Percentiles rank a stretch among this genome's conserved stretches.
Conservation (phyloP, 495 filamentous ascomycete genomes). For the Talaromyces thailandensis region DNA sequence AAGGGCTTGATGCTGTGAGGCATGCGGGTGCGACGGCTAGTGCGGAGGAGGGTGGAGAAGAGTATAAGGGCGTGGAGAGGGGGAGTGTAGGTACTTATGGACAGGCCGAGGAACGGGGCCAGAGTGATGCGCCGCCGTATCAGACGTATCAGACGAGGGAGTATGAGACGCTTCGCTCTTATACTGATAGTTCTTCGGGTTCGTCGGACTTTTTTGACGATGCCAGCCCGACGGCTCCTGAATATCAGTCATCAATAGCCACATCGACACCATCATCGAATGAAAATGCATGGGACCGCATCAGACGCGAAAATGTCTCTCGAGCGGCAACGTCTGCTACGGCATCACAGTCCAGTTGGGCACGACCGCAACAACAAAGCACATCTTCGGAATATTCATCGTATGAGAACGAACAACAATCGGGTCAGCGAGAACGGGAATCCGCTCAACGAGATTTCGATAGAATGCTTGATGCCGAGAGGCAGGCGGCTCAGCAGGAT, state of each 20-base stretch:
- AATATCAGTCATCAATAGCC: slow-evolving; percentile 16
- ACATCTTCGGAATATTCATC: neutral
- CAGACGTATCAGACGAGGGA: neutral
- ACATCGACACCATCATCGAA: slow-evolving; percentile 7
- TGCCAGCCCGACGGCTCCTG: slow-evolving; percentile 30
- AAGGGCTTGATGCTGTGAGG: neutral
- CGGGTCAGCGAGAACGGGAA: slow-evolving; percentile 19
- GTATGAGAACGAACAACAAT: slow-evolving; percentile 5
- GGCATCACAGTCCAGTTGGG: neutral
- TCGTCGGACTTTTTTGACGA: slow-evolving; percentile 22
- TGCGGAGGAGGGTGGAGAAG: neutral
- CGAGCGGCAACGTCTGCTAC: neutral
- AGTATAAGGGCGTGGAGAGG: neutral
- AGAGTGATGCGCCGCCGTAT: neutral
- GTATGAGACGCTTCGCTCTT: neutral
- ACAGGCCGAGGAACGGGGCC: neutral
- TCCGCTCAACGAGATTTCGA: slow-evolving; percentile 33
- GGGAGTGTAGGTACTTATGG: neutral
- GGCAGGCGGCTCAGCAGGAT: slow-evolving; percentile 17
- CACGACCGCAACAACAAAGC: neutral
- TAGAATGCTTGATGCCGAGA: slow-evolving; percentile 30
- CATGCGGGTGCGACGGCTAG: neutral
- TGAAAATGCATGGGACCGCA: slow-evolving; percentile 30
- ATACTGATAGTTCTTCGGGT: neutral
- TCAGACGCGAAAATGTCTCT: slow-evolving; percentile 21